A percentile compares a stretch with the other conserved stretches of the same genome.
Evolutionary conservation across 176 grass and related monocot species (phyloP).

Genomic region (Poa annua): DNA sequence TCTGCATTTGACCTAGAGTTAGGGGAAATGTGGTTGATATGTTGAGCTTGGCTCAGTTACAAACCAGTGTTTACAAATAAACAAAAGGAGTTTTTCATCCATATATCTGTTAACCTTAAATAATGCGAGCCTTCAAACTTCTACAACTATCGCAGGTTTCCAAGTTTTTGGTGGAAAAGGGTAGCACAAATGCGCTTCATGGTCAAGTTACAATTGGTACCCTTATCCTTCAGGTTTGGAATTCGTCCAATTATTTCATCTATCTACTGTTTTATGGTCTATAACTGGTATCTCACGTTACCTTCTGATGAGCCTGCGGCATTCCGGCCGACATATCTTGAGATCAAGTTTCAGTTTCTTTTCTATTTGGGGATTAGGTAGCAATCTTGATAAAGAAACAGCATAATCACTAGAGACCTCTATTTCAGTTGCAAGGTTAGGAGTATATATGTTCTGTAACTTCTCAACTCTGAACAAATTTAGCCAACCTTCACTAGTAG

Average conservation of each 20-base stretch:
- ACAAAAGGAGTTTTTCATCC: neutral
- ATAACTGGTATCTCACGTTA: neutral
- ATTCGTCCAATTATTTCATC: conserved; percentile 26
- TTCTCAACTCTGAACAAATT: neutral
- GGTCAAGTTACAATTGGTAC: conserved; percentile 98
- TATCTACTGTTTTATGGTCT: conserved; percentile 4
- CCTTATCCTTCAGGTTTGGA: conserved; percentile 82
- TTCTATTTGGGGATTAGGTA: too few relatives aligned
- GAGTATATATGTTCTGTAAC: neutral
- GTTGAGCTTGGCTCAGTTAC: neutral
- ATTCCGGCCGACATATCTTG: too few relatives aligned
- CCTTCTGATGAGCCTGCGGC: too few relatives aligned
- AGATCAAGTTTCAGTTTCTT: too few relatives aligned
- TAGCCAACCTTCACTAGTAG: conserved; percentile 14
- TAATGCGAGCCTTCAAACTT: conserved; percentile 30
- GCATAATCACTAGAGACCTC: neutral
- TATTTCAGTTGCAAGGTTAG: conserved; percentile 14
- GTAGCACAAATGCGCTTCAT: conserved; percentile 85
- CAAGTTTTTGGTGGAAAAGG: conserved; percentile 92
- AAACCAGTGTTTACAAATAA: conserved; percentile 3
- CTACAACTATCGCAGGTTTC: conserved; percentile 66
- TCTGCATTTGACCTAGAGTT: conserved; percentile 26
- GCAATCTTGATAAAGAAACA: conserved; percentile 22
- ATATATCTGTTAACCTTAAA: neutral
- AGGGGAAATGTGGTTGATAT: conserved; percentile 1